These are phyloP conservation scores for Populus hybrid DNA, from an alignment of 441 rosid species.

Conservation along the genomic window DNA sequence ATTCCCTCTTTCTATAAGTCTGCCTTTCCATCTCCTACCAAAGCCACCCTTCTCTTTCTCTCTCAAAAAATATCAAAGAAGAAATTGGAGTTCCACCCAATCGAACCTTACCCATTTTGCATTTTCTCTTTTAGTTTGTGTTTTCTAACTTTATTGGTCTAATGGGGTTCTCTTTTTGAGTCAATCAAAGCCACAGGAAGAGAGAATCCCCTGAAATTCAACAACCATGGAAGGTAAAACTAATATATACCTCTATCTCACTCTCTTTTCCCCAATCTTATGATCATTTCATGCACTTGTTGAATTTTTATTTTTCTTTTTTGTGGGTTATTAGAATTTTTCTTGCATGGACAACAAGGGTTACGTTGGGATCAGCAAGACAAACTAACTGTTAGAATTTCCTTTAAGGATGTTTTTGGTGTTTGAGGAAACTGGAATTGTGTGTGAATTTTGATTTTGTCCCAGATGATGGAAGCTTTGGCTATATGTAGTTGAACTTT, in stretches of 20 bases:
- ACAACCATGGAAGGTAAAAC: conserved; percentile 39
- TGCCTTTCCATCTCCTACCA: neutral
- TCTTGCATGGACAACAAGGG: neutral
- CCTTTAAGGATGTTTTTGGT: conserved; percentile 4
- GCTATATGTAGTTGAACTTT: neutral
- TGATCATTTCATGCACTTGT: conserved; percentile 17
- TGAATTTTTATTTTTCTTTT: neutral
- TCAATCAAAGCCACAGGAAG: conserved; percentile 14
- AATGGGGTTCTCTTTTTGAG: conserved; percentile 26
- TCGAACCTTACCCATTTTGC: neutral
- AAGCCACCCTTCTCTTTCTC: neutral
- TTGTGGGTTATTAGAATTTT: neutral
- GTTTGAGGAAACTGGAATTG: conserved; percentile 15
- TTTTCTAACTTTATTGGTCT: neutral
- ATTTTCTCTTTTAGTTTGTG: neutral
- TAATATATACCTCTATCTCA: neutral
- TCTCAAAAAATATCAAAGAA: neutral
- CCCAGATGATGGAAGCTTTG: neutral
- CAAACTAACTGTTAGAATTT: neutral
- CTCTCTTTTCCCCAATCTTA: conserved; percentile 3
- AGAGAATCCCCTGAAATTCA: conserved; percentile 5
- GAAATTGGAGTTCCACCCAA: neutral
- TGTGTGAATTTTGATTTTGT: conserved; percentile 4
- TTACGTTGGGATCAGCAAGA: conserved; percentile 1
- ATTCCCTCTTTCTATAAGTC: neutral